phyloP scores from a whole-genome alignment of 2,329 filamentous ascomycete species.

The Mycocentrospora acerina region DNA sequence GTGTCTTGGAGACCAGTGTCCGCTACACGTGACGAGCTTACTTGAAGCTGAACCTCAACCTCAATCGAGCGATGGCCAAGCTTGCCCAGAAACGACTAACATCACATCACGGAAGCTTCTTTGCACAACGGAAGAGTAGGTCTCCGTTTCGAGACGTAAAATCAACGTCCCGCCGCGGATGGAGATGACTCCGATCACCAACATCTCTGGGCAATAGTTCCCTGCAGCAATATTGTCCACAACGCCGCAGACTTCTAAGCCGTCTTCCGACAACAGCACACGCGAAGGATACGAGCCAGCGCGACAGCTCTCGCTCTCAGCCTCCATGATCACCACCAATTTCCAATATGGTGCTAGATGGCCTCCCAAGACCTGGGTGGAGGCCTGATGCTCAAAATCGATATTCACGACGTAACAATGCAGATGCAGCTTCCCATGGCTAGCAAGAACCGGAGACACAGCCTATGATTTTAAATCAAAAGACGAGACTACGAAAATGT shows the following conservation, averaged over 20 bases:
- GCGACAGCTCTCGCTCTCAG: neutral
- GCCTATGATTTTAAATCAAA: neutral
- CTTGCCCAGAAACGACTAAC: slow-evolving; percentile 1
- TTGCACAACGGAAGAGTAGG: neutral
- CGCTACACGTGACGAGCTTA: too few species aligned
- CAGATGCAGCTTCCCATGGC: neutral
- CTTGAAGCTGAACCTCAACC: neutral
- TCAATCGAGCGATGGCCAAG: neutral
- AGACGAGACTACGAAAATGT: neutral
- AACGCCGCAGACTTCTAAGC: neutral
- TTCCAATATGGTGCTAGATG: neutral
- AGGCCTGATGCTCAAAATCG: neutral
- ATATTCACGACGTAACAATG: slow-evolving; percentile 1
- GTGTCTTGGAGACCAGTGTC: neutral
- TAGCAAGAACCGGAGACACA: neutral
- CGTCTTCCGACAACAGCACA: neutral
- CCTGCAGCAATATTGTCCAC: slow-evolving; percentile 3
- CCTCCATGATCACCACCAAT: neutral
- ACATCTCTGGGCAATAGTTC: slow-evolving; percentile 4
- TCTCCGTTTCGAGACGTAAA: neutral
- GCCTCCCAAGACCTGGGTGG: neutral
- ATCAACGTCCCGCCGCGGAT: neutral
- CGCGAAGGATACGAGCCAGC: neutral
- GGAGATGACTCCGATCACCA: slow-evolving; percentile 3
- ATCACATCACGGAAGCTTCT: neutral